Evolutionary conservation across 169 alveolate genomes (phyloP), one percentile per base, ranked within the genome.

Genomic region (Cryptosporidium meleagridis): DNA sequence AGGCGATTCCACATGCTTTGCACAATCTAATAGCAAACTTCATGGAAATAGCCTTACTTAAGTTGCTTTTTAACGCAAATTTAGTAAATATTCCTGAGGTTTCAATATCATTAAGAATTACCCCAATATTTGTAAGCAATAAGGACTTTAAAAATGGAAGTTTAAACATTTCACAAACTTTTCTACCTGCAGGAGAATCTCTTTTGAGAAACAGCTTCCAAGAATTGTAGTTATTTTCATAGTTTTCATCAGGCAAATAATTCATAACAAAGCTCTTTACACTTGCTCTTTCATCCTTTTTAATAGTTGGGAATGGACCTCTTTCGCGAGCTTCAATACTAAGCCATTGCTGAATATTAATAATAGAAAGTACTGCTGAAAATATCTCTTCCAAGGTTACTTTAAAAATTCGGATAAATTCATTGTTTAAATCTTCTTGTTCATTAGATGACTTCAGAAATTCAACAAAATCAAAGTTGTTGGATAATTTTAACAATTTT

Each of bases 291-390:
- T 59, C 69, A 65, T 80, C 67, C 31, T 80, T 62, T 18, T 41
- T 80, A 9, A 80, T 80, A 26, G 75, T 80, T 44, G 89, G 89
- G n/a, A 80, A 80, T 39, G 89, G 89, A 12, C 89, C 89, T 31
- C 75, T 62, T 23, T 80, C 89, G 41, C 89, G 89, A 37, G 73
- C 44, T 51, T 80, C 75, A 41, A 62, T 41, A 39, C 55, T 80
- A 2, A 80, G 41, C 89, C 89, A 80, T 59, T 80, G 89, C 35
- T 80, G 89, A 41, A 80, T 80, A 80, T 80, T 80, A 35, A 80
- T 80, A 48, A 80, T 80, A 16, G 89, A 80, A 21, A 80, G 31
- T 21, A 80, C 65, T 8, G 89, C 21, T 9, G 89, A 80, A 37
- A 80, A 33, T 14, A 67, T 62, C 31, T 80, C 89, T 18, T 80